Base-by-base conservation (phyloP, 2,329 filamentous ascomycete species). In the Epichloe coenophiala region DNA sequence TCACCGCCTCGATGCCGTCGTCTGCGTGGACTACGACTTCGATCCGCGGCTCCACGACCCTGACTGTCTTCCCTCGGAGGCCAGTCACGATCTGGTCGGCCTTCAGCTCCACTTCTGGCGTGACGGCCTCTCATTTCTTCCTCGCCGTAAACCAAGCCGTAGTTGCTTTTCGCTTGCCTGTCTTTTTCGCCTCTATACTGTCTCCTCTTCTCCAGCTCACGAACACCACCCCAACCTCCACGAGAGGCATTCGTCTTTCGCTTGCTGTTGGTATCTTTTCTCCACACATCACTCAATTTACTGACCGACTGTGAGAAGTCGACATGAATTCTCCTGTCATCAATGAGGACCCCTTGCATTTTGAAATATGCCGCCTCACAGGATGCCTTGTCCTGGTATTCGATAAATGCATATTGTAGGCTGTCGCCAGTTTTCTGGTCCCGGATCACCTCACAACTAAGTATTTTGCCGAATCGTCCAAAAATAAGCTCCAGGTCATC, bases 361-460 rank as follows among this genome's bases (percentile, higher is more conserved):
- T 98, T 98, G 72, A 94, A 93, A 63, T 96, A 98, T 3, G 93
- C 93, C 48, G 87, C 81, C 68, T 98, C 93, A 65, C 93, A 97
- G 49, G 91, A 86, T 57, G 84, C 80, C 68, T 96, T 93, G 50
- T 94, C 86, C 52, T 91, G 87, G 60, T 91, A 98, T 65, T 98
- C 93, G 61, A 98, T 94, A 59, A 98, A 98, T 1, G 93, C 89
- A 63, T 98, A 98, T 65, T 98, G 93, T 46, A 98, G 70, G 61
- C 88, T 95, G 68, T 98, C 93, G 4, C 89, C 89, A 0, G 91
- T 96, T 61, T 88, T 88, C 63, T 86, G 87, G 65, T 98, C 93
- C 46, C 91, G 78, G 55, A 98, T 96, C 36, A 98, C 87, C 68
- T 98, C 93, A 63, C 93, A 98, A 45, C 88, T 95, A 23, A 97